Base-by-base conservation (phyloP, 805 yeast genomes). In the Metschnikowia matae region DNA sequence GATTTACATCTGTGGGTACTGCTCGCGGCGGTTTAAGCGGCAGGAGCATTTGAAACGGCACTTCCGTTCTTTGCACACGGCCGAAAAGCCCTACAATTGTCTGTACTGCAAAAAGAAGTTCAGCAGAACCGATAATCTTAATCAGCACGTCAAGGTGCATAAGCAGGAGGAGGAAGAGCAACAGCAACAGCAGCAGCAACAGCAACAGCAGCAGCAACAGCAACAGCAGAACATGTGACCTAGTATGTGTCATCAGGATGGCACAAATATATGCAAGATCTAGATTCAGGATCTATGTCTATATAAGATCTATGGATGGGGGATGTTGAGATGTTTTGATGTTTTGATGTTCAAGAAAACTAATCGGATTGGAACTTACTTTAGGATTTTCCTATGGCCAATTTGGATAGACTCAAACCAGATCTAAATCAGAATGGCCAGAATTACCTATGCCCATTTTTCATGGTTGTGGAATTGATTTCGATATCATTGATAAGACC, bases 11-110 rank as follows among this genome's bases (percentile, higher is more conserved):
- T 85, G 91, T 63, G 79, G 78, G 32, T 78, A 74, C 59, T 85
- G 92, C 63, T 74, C 78, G 44, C 75, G 91, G 56, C 62, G 78
- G 36, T 86, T 86, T 67, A 82, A 84, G 62, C 75, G 94, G 57
- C 89, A 85, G 63, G 94, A 86, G 60, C 94, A 86, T 64, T 68
- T 86, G 57, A 84, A 84, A 62, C 75, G 94, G 52, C 94, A 86
- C 60, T 80, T 83, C 62, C 70, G 91, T 51, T 82, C 89, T 17
- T 71, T 86, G 52, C 94, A 86, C 60, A 84, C 86, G 33, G 76
- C 83, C 49, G 89, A 83, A 50, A 85, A 84, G 64, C 92, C 89
- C 0, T 84, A 75, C 64, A 79, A 75, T 50, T 84, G 89, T 64
- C 69, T 71, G 8, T 70, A 79, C 20, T 84, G 89, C 60, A 76